Conservation (phyloP, 805 yeast genomes). For the Cyberlindnera nakhonratchasimensis region DNA sequence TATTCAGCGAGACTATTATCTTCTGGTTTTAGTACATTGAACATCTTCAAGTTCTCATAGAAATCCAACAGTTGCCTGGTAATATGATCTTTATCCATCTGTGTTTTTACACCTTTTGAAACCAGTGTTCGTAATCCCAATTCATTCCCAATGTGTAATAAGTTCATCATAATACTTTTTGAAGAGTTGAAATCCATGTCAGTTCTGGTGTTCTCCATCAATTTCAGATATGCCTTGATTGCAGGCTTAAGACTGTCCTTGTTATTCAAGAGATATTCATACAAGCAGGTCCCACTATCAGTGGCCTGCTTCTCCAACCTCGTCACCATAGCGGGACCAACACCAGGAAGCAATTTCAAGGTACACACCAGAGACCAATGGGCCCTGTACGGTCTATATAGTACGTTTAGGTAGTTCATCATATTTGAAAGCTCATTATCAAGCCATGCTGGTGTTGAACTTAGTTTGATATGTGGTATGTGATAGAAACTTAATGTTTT, state of each 20-base stretch:
- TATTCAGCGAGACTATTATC: constrained; percentile 28
- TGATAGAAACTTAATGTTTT: constrained; percentile 39
- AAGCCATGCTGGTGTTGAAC: constrained; percentile 51
- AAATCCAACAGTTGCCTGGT: constrained; percentile 34
- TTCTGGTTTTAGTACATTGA: constrained; percentile 25
- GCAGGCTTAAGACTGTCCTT: constrained; percentile 20
- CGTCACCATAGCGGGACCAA: constrained; percentile 26
- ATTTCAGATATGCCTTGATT: constrained; percentile 28
- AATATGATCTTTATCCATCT: constrained; percentile 28
- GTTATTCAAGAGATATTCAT: constrained; percentile 8
- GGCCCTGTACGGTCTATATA: constrained; percentile 27
- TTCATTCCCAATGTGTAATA: constrained; percentile 14
- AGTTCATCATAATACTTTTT: constrained; percentile 13
- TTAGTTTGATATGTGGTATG: constrained; percentile 41
- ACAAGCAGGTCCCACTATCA: constrained; percentile 5
- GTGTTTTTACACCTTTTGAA: constrained; percentile 16
- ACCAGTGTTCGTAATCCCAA: constrained; percentile 17
- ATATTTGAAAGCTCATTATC: constrained; percentile 39
- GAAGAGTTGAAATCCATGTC: constrained; percentile 16
- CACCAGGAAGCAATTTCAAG: constrained; percentile 23
- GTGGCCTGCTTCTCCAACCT: constrained; percentile 15
- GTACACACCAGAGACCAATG: constrained; percentile 30
- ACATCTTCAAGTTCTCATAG: constrained; percentile 33
- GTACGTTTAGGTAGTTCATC: constrained; percentile 46
- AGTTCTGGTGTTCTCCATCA: constrained; percentile 18